Evolutionary conservation across 2,329 filamentous ascomycete species (phyloP), one percentile per base, ranked within the genome.

Genomic region (Penicillium hesseltinei): DNA sequence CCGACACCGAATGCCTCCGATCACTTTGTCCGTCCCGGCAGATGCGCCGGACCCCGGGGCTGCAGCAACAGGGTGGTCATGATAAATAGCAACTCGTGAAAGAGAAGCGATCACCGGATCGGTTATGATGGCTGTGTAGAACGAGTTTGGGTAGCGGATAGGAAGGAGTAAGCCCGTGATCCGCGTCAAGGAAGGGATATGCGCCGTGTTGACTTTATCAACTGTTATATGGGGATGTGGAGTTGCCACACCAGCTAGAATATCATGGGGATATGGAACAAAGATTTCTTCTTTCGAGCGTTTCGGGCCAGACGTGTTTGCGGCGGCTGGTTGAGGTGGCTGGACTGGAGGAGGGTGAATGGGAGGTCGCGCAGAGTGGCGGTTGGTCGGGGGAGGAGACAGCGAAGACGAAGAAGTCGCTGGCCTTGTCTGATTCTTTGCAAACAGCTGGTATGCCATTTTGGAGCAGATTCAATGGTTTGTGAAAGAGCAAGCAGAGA

Each of bases 41-140:
- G 66, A 63, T 33, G 60, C 54, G 19, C 50, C 54, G 2, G 63
- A 57, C 1, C 59, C 51, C 5, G 69, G 59, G 3, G 65, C 62
- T 51, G 69, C 56, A 15, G 67, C 65, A 6, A 74, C 65, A 19
- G 76, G 74, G 56, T 77, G 71, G 60, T 82, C 77, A 66, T 81
- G 78, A 76, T 85, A 87, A 46, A 85, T 66, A 4, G 84, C 84
- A 43, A 86, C 78, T n/a, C 85, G 78, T 9, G 85, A 85, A 53
- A 88, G 71, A 56, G 80, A 77, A 40, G 78, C 75, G 53, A 78
- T 74, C 44, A 81, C 69, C 2, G 79, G 75, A 55, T 87, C 83
- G 2, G 80, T 78, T 68, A 86, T 77, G 40, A 80, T 84, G 58
- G 84, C 82, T 21, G 78, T 80, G 75, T 84, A 88, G 77, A 87